Percentiles rank a stretch among this genome's conserved stretches.
phyloP scores from a whole-genome alignment of 192 early-diverging fungal species.

The Backusella australiensis region DNA sequence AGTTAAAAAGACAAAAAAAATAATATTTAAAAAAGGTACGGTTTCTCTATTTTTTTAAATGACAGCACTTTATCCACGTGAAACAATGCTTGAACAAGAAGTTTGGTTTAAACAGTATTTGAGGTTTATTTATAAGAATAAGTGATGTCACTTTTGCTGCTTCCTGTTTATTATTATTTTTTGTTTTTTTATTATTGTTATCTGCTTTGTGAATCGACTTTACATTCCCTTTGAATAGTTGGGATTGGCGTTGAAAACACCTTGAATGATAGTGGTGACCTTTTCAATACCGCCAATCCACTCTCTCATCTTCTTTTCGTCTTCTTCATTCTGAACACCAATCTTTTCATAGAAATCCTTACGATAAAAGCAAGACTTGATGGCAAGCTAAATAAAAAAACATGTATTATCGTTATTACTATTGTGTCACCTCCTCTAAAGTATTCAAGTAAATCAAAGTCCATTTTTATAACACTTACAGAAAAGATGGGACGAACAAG shows the following conservation, averaged over 20 bases:
- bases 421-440: too few species aligned
- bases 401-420: neutral
- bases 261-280: slow-evolving; percentile 58
- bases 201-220: neutral
- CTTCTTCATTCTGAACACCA: slow-evolving; percentile 56
- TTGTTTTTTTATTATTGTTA: slow-evolving; percentile 2
- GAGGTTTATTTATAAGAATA: neutral
- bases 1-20: neutral
- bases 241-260: slow-evolving; percentile 47
- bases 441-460: neutral
- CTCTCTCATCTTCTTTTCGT: slow-evolving; percentile 50
- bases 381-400: slow-evolving; percentile 54
- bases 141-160: neutral
- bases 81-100: neutral
- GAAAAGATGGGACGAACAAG: slow-evolving; percentile 60
- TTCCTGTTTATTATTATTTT: neutral
- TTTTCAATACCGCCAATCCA: slow-evolving; percentile 76
- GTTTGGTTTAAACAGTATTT: neutral
- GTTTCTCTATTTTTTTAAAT: neutral
- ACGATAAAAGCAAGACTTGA: slow-evolving; percentile 87
- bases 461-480: slow-evolving; percentile 32
- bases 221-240: slow-evolving; percentile 17
- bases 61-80: neutral
- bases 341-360: slow-evolving; percentile 82
- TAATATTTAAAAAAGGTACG: neutral